Evolutionary conservation across 2,329 filamentous ascomycete species (phyloP).

Genomic region (Allantophomopsis cytisporea): DNA sequence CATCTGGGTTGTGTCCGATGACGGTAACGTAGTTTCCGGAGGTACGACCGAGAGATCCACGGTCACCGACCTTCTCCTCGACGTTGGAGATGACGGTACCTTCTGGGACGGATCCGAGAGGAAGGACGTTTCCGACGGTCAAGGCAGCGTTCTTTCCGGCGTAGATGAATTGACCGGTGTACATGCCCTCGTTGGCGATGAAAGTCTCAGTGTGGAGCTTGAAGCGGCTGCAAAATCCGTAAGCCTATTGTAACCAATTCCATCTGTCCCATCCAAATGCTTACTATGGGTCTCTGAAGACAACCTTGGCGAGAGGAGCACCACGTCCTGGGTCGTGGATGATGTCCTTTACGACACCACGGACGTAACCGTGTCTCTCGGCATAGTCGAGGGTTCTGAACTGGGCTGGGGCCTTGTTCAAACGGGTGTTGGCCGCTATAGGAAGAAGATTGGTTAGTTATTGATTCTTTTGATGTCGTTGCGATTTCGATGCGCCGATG

Average conservation of each 20-base stretch:
- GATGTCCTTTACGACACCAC: slow-evolving; percentile 97
- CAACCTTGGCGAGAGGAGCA: slow-evolving; percentile 91
- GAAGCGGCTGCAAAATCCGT: slow-evolving; percentile 44
- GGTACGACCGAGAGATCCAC: slow-evolving; percentile 89
- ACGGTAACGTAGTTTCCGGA: slow-evolving; percentile 99
- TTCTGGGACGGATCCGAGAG: slow-evolving; percentile 87
- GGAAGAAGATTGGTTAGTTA: neutral
- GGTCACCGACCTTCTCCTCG: slow-evolving; percentile 97
- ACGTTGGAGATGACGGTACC: slow-evolving; percentile 99
- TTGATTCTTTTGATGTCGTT: slow-evolving; percentile 4
- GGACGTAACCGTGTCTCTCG: slow-evolving; percentile 94
- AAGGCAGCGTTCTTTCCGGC: slow-evolving; percentile 97
- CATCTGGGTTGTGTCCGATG: slow-evolving; percentile 93
- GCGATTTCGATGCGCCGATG: neutral
- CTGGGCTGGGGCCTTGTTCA: slow-evolving; percentile 90
- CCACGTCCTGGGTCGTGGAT: slow-evolving; percentile 96
- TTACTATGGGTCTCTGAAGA: slow-evolving; percentile 86
- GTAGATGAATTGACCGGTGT: slow-evolving; percentile 99
- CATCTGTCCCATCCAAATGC: too few species aligned
- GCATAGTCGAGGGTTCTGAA: slow-evolving; percentile 95
- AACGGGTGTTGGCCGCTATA: slow-evolving; percentile 56
- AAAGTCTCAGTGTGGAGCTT: slow-evolving; percentile 97
- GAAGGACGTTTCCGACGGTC: slow-evolving; percentile 95
- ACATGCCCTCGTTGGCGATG: slow-evolving; percentile 99
- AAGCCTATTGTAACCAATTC: too few species aligned